phyloP scores from a whole-genome alignment of 2,329 filamentous ascomycete genomes.

The Ophiosphaerella herpotricha region DNA sequence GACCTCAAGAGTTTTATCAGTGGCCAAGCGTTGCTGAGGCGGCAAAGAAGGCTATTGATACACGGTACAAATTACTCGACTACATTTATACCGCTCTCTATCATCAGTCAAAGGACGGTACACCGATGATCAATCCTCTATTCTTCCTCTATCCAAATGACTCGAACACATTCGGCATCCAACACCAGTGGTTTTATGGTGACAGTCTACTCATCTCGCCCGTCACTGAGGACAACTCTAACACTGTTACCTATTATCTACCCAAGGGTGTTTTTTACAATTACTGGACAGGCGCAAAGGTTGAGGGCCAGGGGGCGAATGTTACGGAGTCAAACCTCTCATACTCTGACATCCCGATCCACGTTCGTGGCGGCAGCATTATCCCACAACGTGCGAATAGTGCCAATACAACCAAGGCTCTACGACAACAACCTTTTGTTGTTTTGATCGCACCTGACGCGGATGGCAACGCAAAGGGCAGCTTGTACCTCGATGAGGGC shows the following conservation, averaged over 20 bases:
- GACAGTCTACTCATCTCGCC: slow-evolving; percentile 61
- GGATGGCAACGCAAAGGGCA: slow-evolving; percentile 67
- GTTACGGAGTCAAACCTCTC: slow-evolving; percentile 53
- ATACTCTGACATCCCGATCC: slow-evolving; percentile 65
- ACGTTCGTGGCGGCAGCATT: slow-evolving; percentile 68
- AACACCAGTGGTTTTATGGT: slow-evolving; percentile 65
- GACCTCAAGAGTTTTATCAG: slow-evolving; percentile 73
- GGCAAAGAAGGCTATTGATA: slow-evolving; percentile 69
- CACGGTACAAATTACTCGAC: slow-evolving; percentile 76
- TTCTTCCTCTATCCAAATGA: slow-evolving; percentile 72
- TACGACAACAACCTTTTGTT: slow-evolving; percentile 70
- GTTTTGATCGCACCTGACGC: slow-evolving; percentile 69
- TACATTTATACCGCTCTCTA: slow-evolving; percentile 78
- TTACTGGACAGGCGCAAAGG: slow-evolving; percentile 57
- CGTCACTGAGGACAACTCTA: slow-evolving; percentile 58
- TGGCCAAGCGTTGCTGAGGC: slow-evolving; percentile 68
- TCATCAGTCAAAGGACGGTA: slow-evolving; percentile 63
- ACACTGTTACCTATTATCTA: slow-evolving; percentile 60
- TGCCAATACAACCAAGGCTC: slow-evolving; percentile 66
- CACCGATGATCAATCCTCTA: slow-evolving; percentile 69
- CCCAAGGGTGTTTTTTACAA: slow-evolving; percentile 65
- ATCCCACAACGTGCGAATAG: slow-evolving; percentile 62
- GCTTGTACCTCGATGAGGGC: slow-evolving; percentile 79
- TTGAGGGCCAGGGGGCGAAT: slow-evolving; percentile 53
- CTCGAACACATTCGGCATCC: slow-evolving; percentile 55